Base-by-base conservation (phyloP, 495 filamentous ascomycete species). In the Lophiotrema nucula region DNA sequence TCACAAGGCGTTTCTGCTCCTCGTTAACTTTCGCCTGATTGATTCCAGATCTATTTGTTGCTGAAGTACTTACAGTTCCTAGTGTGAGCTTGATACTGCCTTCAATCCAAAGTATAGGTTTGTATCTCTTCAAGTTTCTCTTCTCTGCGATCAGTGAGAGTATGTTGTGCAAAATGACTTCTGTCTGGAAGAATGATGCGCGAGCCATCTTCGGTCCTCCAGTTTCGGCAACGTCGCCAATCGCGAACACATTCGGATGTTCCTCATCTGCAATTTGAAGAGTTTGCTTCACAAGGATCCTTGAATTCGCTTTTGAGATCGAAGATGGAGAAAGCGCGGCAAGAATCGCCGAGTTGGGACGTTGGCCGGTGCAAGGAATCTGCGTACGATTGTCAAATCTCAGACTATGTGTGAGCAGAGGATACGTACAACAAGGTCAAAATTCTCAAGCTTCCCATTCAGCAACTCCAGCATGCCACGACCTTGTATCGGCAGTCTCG, bases 181-280 rank as follows among this genome's bases (percentile, higher is more conserved):
- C 72, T 4, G 80, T 78, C 64, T 87, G 83, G 12, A 72, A 70
- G 4, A 72, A 62, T 1, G 75, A 77, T 0, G 81, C 79, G 13
- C 82, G 70, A 13, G 79, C 79, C 47, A 80, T 83, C 44, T 79
- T 82, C 33, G 77, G 77, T 1, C 77, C 76, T 15, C 77, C 76
- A 0, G 81, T 81, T 41, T 81, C 78, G 4, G 82, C 82, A 21
- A 87, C 83, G 58, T 87, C 83, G 1, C 83, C 83, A 11, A 83
- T 73, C 0, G 76, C 80, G 54, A 81, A 87, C 2, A 87, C 61
- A 43, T 82, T 73, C 0, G 75, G 67, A 33, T 77, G 71, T n/a
- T 72, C 52, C 4, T 68, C 65, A 61, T 81, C 76, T 1, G 67
- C 49, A 41, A 87, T 73, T 61, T 85, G 83, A 62, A 87, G 69